Evolutionary conservation across 2,329 filamentous ascomycete genomes (phyloP), one percentile per base, ranked within the genome.

Genomic region (Paecilomyces sp.): DNA sequence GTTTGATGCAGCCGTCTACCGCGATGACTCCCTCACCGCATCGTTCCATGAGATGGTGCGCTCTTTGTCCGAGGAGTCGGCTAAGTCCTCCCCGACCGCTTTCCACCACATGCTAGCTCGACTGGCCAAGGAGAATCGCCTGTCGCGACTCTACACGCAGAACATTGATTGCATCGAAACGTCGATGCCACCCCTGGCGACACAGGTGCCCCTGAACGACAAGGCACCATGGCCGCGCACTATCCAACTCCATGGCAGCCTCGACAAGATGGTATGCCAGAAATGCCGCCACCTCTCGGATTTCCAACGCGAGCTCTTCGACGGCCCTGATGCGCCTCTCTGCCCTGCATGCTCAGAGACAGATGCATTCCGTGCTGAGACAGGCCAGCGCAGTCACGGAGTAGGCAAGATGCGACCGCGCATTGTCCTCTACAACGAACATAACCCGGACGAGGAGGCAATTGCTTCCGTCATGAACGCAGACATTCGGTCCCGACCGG

Each of bases 151-250:
- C 6, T 99, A 99, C 74, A 93, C 91, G 2, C 94, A 99, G 72
- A 99, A 99, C 67, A 93, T 99, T 34, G 94, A 99, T 76, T 91
- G 92, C 60, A 89, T 99, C 65, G 94, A 99, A 68, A 94, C 91
- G 0, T 85, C 86, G 7, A 83, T 99, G 74, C 80, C 86, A 54
- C 92, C 93, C 2, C 80, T 99, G 8, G 82, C 84, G 28, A 97
- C 94, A 0, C 83, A 84, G 57, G 87, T 96, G 1, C 94, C 94
- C 1, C 81, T 99, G 12, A 88, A 88, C 62, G 82, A 85, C 64
- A 96, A 94, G 72, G 92, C 87, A 0, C 92, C 92, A 15, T 99
- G 94, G 94, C 94, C 94, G 2, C 87, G 86, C 65, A 96, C 94
- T 0, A 86, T 99, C 62, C 94, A 97, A 74, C 83, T 99, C 8